Percentiles rank a stretch among this genome's conserved stretches.
These are phyloP conservation scores for Aphanocladium album DNA, from an alignment of 2,329 filamentous ascomycete species.

Conservation along the genomic window DNA sequence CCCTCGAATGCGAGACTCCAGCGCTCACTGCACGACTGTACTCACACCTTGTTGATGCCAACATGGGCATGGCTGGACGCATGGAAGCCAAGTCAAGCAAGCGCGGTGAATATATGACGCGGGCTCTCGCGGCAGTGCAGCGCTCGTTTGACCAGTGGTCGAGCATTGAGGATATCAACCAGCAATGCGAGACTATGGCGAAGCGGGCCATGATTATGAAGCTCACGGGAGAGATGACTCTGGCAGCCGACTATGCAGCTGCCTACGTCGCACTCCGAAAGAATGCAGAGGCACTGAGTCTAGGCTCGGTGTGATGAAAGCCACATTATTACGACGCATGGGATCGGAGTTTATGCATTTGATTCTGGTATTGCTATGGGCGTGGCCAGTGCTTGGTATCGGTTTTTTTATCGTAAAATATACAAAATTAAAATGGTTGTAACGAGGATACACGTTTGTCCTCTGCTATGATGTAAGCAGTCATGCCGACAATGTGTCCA, in stretches of 20 bases:
- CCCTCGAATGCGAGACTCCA: constrained; percentile 64
- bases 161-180: constrained; percentile 57
- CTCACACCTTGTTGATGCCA: constrained; percentile 66
- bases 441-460: neutral
- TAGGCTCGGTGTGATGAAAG: constrained; percentile 15
- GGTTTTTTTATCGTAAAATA: neutral
- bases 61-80: constrained; percentile 69
- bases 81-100: constrained; percentile 36
- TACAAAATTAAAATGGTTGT: neutral
- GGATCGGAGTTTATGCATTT: neutral
- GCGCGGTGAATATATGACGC: constrained; percentile 52
- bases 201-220: constrained; percentile 78
- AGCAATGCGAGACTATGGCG: constrained; percentile 72
- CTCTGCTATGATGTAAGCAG: neutral
- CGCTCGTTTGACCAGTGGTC: constrained; percentile 60
- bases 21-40: constrained; percentile 63
- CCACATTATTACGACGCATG: neutral
- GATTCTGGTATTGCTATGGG: neutral
- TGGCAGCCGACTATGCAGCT: constrained; percentile 63
- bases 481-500: neutral
- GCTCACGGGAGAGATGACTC: constrained; percentile 56
- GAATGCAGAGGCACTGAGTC: constrained; percentile 26
- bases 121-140: constrained; percentile 57
- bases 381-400: neutral
- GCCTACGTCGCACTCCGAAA: constrained; percentile 57